Evolutionary conservation across 163 green algal genomes (phyloP), one percentile per base, ranked within the genome.

Genomic region (Chlamydomonas reinhardtii): DNA sequence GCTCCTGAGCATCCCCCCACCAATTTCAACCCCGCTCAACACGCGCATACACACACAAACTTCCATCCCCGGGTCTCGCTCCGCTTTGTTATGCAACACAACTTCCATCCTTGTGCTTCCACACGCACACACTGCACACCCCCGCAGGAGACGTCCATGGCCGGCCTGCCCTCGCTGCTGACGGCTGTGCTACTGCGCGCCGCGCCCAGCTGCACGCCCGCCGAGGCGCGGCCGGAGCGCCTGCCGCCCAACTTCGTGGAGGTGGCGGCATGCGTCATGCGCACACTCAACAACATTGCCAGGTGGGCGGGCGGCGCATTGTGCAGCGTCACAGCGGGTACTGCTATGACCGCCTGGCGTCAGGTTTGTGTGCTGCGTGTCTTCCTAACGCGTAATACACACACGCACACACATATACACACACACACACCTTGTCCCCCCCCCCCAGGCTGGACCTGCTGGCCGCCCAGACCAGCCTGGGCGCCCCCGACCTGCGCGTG

Each of bases 161-260:
- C 84, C 35, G 92, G 93, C 52, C 89, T 96, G 74, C 89, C 92
- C 39, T 94, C 91, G 32, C 84, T 96, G 80, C 88, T 96, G 66
- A 96, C 93, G 11, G 89, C 92, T 4, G 90, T 95, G 62, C 85
- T 96, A 86, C 92, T 96, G 52, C 87, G 93, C 37, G 90, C 93
- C 6, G 87, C 93, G 19, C 90, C 92, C 31, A 81, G 72, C 73
- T 91, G 80, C 88, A 90, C 76, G 25, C 85, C 88, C 54, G 82
- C 84, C 2, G 90, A 94, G 72, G 91, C 92, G 19, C 86, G 81
- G 15, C 83, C 85, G 19, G 69, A 76, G 29, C 76, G 75, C 17
- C 82, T 96, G 75, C 93, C 93, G 0, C 56, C 82, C 68, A 96
- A 96, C 90, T 96, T 96, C 75, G 83, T 90, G n/a, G 76, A 89